A percentile compares a stretch with the other conserved stretches of the same genome.
These are phyloP conservation scores for Pelargonium nanum DNA, from an alignment of 345 rosid genomes.

Conservation along the genomic window DNA sequence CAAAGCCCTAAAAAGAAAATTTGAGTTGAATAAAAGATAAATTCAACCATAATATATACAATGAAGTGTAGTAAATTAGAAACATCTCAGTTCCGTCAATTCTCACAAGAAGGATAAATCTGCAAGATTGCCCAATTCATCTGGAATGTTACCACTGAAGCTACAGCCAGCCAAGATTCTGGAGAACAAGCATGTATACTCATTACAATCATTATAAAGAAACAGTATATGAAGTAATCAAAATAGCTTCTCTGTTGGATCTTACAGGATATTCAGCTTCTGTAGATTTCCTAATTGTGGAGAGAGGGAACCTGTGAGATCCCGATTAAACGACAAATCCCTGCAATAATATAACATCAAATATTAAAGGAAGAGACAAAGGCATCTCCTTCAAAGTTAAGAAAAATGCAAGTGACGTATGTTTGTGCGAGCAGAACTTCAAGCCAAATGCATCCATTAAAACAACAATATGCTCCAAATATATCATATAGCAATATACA, in stretches of 20 bases:
- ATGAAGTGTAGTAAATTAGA: not conserved
- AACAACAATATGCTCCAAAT: not conserved
- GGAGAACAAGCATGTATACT: slow-evolving; percentile 11
- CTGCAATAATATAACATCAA: slow-evolving; percentile 47
- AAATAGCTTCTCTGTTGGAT: not conserved
- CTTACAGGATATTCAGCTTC: slow-evolving; percentile 76
- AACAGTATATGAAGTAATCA: not conserved
- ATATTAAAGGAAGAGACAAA: not conserved
- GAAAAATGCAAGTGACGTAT: too few species aligned
- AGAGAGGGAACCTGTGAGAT: slow-evolving; percentile 60
- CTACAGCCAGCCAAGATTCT: slow-evolving; percentile 88
- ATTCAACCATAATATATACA: not conserved
- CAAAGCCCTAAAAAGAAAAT: slow-evolving; percentile 56
- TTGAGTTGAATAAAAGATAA: not conserved
- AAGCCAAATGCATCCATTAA: not conserved
- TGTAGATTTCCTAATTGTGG: slow-evolving; percentile 66
- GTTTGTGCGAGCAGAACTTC: too few species aligned
- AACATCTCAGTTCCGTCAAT: not conserved
- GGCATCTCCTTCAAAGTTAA: not conserved
- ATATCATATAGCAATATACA: not conserved
- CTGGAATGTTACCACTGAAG: slow-evolving; percentile 74
- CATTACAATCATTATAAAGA: not conserved
- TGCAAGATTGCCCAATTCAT: slow-evolving; percentile 67
- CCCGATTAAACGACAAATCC: slow-evolving; percentile 75
- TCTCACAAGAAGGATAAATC: slow-evolving; percentile 84